phyloP scores from a whole-genome alignment of 2,329 filamentous ascomycete genomes.

The Trichoderma asperellum region DNA sequence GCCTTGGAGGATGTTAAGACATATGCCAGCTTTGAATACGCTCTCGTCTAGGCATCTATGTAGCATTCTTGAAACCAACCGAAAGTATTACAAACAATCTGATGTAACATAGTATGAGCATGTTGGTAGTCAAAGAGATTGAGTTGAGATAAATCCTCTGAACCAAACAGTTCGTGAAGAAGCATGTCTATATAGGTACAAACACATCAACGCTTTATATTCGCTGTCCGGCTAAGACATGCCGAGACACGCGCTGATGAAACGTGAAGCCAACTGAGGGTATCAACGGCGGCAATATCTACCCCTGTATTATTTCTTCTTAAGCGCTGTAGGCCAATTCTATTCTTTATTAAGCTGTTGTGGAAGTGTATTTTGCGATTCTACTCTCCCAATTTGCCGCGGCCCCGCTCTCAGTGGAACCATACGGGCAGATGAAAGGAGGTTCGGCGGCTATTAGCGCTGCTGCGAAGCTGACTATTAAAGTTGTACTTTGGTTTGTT shows the following conservation, averaged over 20 bases:
- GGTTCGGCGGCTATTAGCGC: slow-evolving; percentile 10
- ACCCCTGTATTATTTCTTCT: background rate
- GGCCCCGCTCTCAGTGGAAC: slow-evolving; percentile 8
- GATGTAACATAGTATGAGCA: background rate
- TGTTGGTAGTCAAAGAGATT: background rate
- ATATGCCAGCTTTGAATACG: too few relatives aligned
- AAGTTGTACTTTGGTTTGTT: background rate
- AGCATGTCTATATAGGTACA: background rate
- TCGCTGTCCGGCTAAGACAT: background rate
- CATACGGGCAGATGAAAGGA: background rate
- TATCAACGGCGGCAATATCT: background rate
- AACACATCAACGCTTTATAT: background rate
- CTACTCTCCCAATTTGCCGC: background rate
- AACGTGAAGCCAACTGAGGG: background rate
- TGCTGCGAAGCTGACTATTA: background rate
- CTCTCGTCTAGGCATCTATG: background rate
- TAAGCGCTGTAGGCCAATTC: background rate
- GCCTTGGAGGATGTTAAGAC: background rate
- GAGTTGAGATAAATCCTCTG: background rate
- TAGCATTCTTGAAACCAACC: too few relatives aligned
- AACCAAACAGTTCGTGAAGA: background rate
- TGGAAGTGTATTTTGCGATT: background rate
- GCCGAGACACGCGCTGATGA: background rate
- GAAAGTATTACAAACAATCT: background rate
- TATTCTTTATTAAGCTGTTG: background rate